phyloP scores from a whole-genome alignment of 495 filamentous ascomycete species.

The Oidiodendron maius region DNA sequence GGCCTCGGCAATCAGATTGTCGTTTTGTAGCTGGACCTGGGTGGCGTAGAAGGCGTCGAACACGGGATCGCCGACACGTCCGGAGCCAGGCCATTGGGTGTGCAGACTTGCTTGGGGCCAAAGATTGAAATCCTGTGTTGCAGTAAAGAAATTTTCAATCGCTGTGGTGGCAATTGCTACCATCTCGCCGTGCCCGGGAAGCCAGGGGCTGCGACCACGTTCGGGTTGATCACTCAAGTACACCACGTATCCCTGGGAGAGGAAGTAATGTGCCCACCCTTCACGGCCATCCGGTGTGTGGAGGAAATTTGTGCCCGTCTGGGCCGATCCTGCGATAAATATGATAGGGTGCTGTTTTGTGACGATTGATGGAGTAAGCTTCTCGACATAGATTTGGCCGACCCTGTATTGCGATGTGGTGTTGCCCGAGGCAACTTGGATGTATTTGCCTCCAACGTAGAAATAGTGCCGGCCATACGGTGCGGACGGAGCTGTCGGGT shows the following conservation, averaged over 20 bases:
- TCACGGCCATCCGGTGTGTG: slow-evolving; percentile 41
- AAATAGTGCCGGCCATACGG: too few relatives aligned
- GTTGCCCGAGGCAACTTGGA: background rate
- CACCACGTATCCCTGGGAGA: slow-evolving; percentile 39
- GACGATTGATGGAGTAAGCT: background rate
- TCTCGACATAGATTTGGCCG: background rate
- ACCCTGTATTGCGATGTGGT: background rate
- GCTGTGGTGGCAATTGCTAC: slow-evolving; percentile 12
- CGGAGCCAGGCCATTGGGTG: slow-evolving; percentile 48
- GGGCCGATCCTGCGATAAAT: background rate
- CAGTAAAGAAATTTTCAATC: slow-evolving; percentile 31
- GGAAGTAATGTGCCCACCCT: slow-evolving; percentile 46
- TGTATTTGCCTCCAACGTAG: background rate
- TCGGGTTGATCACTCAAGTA: slow-evolving; percentile 39
- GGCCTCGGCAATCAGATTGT: slow-evolving; percentile 31
- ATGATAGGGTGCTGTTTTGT: background rate
- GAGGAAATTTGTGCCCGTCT: slow-evolving; percentile 31
- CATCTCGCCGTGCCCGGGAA: slow-evolving; percentile 4
- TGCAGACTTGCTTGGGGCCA: slow-evolving; percentile 43
- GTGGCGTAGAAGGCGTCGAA: slow-evolving; percentile 43
- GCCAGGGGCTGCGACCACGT: slow-evolving; percentile 26
- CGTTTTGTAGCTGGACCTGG: slow-evolving; percentile 32
- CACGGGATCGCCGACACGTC: slow-evolving; percentile 38
- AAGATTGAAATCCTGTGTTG: slow-evolving; percentile 22
- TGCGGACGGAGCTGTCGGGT: too few relatives aligned